Percentiles rank a stretch among this genome's conserved stretches.
These are phyloP conservation scores for Cornus controversa DNA, from an alignment of 148 eudicot genomes.

Conservation along the genomic window DNA sequence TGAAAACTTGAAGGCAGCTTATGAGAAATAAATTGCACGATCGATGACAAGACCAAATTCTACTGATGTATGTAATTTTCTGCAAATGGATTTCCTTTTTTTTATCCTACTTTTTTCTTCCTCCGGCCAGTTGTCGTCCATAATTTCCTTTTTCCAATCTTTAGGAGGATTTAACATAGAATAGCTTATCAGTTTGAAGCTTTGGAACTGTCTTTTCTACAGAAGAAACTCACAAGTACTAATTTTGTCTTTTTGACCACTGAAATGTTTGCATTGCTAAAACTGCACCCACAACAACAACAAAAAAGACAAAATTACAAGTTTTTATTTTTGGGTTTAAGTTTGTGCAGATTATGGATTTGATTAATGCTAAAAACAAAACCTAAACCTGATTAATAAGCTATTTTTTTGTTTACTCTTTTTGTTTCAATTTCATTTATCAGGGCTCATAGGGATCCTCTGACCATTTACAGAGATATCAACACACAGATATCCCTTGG, in stretches of 20 bases:
- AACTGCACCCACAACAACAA: conserved; percentile 32
- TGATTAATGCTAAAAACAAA: background rate
- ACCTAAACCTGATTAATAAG: too few species aligned
- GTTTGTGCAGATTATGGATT: background rate
- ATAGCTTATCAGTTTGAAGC: conserved; percentile 51
- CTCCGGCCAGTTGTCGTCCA: background rate
- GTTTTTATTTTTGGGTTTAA: too few species aligned
- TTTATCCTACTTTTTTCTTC: background rate
- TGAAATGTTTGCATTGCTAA: conserved; percentile 18
- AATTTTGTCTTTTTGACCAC: background rate
- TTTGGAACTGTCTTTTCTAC: conserved; percentile 73
- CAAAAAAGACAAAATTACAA: conserved; percentile 32
- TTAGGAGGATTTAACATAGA: conserved; percentile 65
- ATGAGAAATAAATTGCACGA: conserved; percentile 34
- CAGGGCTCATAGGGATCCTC: conserved; percentile 52
- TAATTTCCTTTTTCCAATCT: conserved; percentile 10
- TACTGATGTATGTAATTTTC: conserved; percentile 48
- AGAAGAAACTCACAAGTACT: conserved; percentile 43
- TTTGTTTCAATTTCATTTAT: conserved; percentile 1
- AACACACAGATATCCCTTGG: conserved; percentile 30
- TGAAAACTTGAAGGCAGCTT: conserved; percentile 28
- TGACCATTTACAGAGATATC: conserved; percentile 60
- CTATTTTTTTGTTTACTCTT: background rate
- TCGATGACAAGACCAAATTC: conserved; percentile 63
- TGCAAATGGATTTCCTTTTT: background rate